These are phyloP conservation scores for Vanderwaltozyma polyspora DNA, from an alignment of 805 yeast genomes.

Conservation along the genomic window DNA sequence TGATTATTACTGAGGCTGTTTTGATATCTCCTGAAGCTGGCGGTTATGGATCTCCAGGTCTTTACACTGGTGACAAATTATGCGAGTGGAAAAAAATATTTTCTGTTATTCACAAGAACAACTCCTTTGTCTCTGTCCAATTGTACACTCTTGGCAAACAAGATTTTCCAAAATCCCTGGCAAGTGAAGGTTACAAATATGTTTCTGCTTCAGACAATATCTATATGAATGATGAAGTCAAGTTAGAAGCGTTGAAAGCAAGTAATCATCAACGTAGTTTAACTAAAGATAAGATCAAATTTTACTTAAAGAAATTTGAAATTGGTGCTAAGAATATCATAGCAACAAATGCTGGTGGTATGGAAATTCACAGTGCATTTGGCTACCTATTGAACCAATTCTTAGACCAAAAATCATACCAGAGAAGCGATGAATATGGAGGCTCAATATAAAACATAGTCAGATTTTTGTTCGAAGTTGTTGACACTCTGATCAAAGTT, in stretches of 20 bases:
- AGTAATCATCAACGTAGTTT: constrained; percentile 25
- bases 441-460: constrained; percentile 41
- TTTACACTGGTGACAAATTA: constrained; percentile 36
- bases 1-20: constrained; percentile 46
- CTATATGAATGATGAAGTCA: constrained; percentile 25
- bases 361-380: constrained; percentile 58
- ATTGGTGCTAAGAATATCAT: constrained; percentile 32
- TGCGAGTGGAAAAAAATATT: constrained; percentile 39
- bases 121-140: constrained; percentile 36
- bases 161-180: constrained; percentile 29
- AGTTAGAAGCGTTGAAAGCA: constrained; percentile 25
- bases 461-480: constrained; percentile 34
- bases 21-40: constrained; percentile 33
- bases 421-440: constrained; percentile 43
- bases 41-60: constrained; percentile 38
- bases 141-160: constrained; percentile 39
- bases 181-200: constrained; percentile 28
- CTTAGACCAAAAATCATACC: constrained; percentile 34
- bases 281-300: constrained; percentile 28
- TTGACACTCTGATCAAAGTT: constrained; percentile 38
- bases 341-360: constrained; percentile 39
- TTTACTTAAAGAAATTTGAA: constrained; percentile 32
- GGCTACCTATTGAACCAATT: constrained; percentile 52
- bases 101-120: constrained; percentile 39
- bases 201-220: constrained; percentile 31